These are phyloP conservation scores for Fusarium fujikuroi DNA, from an alignment of 2,329 filamentous ascomycete genomes.

Conservation along the genomic window DNA sequence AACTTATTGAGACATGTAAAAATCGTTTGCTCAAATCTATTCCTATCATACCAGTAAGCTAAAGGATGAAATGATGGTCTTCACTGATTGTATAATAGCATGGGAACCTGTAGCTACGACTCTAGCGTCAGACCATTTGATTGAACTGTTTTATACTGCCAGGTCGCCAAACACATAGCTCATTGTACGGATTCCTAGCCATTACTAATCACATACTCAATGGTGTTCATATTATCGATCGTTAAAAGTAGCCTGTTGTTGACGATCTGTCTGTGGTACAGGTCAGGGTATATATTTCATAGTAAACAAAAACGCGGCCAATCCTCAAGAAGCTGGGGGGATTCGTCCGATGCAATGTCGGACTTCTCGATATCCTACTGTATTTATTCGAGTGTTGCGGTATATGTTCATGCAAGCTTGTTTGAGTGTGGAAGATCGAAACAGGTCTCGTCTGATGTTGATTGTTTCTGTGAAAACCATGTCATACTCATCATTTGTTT, in stretches of 20 bases:
- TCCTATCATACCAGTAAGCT: neutral
- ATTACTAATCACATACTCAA: neutral
- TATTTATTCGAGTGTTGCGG: neutral
- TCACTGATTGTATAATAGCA: neutral
- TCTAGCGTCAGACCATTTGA: neutral
- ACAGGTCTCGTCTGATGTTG: conserved; percentile 5
- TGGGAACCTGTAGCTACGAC: neutral
- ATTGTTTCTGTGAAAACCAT: neutral
- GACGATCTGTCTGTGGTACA: no score
- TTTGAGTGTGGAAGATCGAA: neutral
- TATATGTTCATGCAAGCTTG: conserved; percentile 1
- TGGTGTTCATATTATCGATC: neutral
- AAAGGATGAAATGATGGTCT: neutral
- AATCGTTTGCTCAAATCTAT: neutral
- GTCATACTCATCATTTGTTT: neutral
- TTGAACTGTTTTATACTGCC: neutral
- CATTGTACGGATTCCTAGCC: neutral
- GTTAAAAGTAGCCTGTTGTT: neutral
- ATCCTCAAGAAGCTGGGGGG: neutral
- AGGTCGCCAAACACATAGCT: neutral
- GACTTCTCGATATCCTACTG: neutral
- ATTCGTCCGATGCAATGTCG: neutral
- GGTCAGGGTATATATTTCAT: neutral
- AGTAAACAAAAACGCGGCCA: neutral
- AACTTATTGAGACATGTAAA: conserved; percentile 36